phyloP scores from a whole-genome alignment of 768 basidiomycete species.

The Amanita exitialis region DNA sequence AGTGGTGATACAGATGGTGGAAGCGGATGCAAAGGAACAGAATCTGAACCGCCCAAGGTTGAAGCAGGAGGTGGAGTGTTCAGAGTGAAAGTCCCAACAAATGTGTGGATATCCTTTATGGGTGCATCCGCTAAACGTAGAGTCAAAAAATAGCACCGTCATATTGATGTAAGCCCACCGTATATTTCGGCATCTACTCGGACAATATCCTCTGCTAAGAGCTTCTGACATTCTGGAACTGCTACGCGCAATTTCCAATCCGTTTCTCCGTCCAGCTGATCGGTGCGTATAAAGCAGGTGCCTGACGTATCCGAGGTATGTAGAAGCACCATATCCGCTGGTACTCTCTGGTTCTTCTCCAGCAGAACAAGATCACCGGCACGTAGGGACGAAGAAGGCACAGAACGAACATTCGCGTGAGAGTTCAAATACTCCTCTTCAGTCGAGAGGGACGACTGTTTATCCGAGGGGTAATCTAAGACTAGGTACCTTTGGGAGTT shows the following conservation, averaged over 20 bases:
- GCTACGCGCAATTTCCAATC: constrained; percentile 98
- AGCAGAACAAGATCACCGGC: constrained; percentile 88
- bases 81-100: constrained; percentile 86
- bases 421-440: constrained; percentile 34
- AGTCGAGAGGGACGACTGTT: constrained; percentile 21
- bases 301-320: constrained; percentile 84
- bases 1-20: constrained; percentile 65
- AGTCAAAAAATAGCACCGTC: not conserved
- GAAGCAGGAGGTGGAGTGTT: constrained; percentile 32
- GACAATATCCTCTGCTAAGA: constrained; percentile 40
- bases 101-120: constrained; percentile 93
- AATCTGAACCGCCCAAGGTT: constrained; percentile 17
- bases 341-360: constrained; percentile 96
- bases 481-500: constrained; percentile 89
- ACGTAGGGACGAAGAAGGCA: constrained; percentile 79
- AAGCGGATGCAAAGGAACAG: constrained; percentile 30
- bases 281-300: constrained; percentile 95
- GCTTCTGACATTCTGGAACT: constrained; percentile 71
- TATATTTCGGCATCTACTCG: constrained; percentile 87
- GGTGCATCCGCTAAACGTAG: constrained; percentile 77
- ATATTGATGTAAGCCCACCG: constrained; percentile 32
- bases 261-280: constrained; percentile 97
- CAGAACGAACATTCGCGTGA: constrained; percentile 54
- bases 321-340: constrained; percentile 86
- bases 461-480: constrained; percentile 44